phyloP scores from a whole-genome alignment of 2,329 filamentous ascomycete genomes.

The Fusarium sp. region DNA sequence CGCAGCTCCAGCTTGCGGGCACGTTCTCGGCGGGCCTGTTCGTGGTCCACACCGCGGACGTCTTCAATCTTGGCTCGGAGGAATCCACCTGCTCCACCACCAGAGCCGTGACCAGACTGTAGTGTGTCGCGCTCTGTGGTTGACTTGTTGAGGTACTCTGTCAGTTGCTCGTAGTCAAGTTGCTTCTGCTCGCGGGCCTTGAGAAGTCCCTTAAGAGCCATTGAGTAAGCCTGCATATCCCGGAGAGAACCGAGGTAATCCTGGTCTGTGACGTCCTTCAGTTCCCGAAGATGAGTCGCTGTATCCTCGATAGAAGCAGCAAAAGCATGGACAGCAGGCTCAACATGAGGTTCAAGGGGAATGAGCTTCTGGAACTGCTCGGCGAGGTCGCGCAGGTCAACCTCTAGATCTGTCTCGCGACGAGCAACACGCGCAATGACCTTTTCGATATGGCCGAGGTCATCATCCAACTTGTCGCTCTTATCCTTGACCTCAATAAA shows the following conservation, averaged over 20 bases:
- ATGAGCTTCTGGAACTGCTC: constrained; percentile 96
- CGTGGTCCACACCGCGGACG: constrained; percentile 95
- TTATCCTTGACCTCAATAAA: constrained; percentile 95
- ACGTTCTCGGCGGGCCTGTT: constrained; percentile 87
- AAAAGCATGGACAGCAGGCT: constrained; percentile 84
- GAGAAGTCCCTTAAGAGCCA: constrained; percentile 86
- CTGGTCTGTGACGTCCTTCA: constrained; percentile 93
- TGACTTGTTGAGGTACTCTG: constrained; percentile 93
- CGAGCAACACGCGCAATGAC: constrained; percentile 92
- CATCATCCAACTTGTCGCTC: constrained; percentile 93
- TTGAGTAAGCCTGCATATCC: constrained; percentile 95
- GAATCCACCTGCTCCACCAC: constrained; percentile 83
- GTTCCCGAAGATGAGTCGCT: constrained; percentile 77
- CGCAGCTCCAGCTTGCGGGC: constrained; percentile 90
- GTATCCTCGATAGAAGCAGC: constrained; percentile 88
- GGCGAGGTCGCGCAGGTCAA: constrained; percentile 88
- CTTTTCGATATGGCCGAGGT: constrained; percentile 92
- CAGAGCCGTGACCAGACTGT: constrained; percentile 66
- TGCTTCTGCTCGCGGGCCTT: constrained; percentile 98
- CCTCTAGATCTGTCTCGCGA: constrained; percentile 86
- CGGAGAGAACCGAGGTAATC: constrained; percentile 92
- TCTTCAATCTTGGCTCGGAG: constrained; percentile 96
- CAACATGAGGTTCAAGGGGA: constrained; percentile 86
- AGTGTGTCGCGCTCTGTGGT: constrained; percentile 87
- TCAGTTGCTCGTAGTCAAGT: constrained; percentile 94